Percentiles rank a stretch among this genome's conserved stretches.
These are phyloP conservation scores for Leccinum glutinopallens DNA, from an alignment of 1,284 basidiomycete species.

Conservation along the genomic window DNA sequence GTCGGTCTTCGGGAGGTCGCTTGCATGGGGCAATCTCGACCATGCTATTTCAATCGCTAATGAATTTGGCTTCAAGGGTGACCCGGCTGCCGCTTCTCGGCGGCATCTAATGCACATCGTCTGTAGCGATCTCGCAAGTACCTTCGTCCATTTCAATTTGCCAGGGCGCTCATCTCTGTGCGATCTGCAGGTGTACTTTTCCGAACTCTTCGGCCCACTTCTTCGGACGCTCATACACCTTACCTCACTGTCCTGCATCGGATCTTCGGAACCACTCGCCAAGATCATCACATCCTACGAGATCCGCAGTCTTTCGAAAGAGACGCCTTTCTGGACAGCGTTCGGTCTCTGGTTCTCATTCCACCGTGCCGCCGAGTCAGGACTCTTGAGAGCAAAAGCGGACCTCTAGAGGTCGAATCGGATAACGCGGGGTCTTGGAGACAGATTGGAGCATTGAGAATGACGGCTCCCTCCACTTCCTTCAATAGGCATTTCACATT, in stretches of 20 bases:
- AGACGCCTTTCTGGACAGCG: slow-evolving; percentile 78
- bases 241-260: slow-evolving; percentile 51
- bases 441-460: slow-evolving; percentile 38
- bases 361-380: slow-evolving; percentile 33
- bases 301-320: slow-evolving; percentile 75
- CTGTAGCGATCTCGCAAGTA: slow-evolving; percentile 74
- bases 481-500: no score
- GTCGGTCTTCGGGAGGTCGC: slow-evolving; percentile 44
- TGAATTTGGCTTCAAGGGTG: slow-evolving; percentile 38
- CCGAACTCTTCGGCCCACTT: slow-evolving; percentile 69
- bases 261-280: slow-evolving; percentile 14
- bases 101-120: slow-evolving; percentile 58
- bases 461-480: no score
- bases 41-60: slow-evolving; percentile 42
- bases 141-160: background rate
- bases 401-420: slow-evolving; percentile 12
- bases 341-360: slow-evolving; percentile 85
- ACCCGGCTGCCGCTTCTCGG: slow-evolving; percentile 13
- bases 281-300: slow-evolving; percentile 71
- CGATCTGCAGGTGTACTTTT: slow-evolving; percentile 67
- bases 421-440: slow-evolving; percentile 36
- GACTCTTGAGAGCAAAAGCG: background rate
- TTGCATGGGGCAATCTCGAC: slow-evolving; percentile 64
- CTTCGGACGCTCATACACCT: slow-evolving; percentile 68
- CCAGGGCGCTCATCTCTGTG: background rate